A percentile compares a stretch with the other conserved stretches of the same genome.
Evolutionary conservation across 768 basidiomycete genomes (phyloP).

Genomic region (Phylloporus sp.): DNA sequence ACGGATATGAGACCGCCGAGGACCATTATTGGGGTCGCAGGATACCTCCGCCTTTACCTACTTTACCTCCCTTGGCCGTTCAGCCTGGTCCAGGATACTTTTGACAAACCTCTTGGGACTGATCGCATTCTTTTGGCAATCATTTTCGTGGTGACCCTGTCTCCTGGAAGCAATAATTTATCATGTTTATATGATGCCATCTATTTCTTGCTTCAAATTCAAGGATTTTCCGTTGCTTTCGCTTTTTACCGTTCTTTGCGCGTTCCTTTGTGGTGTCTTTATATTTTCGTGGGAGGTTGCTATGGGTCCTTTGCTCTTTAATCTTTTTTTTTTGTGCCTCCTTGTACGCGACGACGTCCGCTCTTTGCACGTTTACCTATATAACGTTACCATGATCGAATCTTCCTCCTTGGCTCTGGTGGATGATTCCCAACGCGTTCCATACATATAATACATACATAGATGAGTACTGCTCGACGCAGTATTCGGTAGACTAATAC

Average conservation of each 20-base stretch:
- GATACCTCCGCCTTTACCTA: constrained; percentile 19
- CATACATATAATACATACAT: no score
- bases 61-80: constrained; percentile 11
- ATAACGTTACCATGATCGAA: not conserved
- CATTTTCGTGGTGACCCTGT: constrained; percentile 1
- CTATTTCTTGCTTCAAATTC: constrained; percentile 8
- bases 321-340: constrained; percentile 10
- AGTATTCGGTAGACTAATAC: constrained; percentile 8
- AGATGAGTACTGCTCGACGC: constrained; percentile 4
- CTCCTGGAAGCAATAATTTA: constrained; percentile 23
- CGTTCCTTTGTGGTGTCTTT: constrained; percentile 3
- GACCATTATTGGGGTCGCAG: constrained; percentile 19
- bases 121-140: constrained; percentile 7
- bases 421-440: not conserved
- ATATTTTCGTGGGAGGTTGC: constrained; percentile 4
- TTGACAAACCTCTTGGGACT: constrained; percentile 12
- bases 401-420: not conserved
- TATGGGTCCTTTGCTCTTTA: not conserved
- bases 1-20: constrained; percentile 18
- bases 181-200: constrained; percentile 25
- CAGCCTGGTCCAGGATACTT: constrained; percentile 28
- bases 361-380: constrained; percentile 2
- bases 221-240: constrained; percentile 8
- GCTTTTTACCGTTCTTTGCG: constrained; percentile 9
- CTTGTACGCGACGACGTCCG: constrained; percentile 6